Conservation (phyloP, 495 filamentous ascomycete genomes). For the Sordaria brevicollis region DNA sequence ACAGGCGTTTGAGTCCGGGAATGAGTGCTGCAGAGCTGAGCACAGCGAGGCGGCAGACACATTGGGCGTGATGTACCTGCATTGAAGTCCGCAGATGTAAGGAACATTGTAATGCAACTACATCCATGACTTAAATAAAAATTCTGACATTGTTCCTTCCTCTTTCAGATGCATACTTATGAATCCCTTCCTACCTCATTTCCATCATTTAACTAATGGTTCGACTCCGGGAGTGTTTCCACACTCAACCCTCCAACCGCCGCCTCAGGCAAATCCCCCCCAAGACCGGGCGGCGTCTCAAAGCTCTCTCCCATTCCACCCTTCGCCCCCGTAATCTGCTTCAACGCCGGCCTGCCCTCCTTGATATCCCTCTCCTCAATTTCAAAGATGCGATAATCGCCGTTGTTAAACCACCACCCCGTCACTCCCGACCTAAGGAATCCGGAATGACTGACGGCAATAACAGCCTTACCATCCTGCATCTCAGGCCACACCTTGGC, state of each 20-base stretch:
- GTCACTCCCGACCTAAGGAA: constrained; percentile 42
- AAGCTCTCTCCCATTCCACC: constrained; percentile 19
- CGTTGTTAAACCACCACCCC: constrained; percentile 42
- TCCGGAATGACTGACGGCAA: constrained; percentile 50
- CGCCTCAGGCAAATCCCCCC: background rate
- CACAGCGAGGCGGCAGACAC: background rate
- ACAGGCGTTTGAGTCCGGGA: no score
- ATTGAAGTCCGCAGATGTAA: background rate
- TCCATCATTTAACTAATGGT: background rate
- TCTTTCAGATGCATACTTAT: background rate
- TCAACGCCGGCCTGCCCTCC: constrained; percentile 21
- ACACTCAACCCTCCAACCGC: background rate
- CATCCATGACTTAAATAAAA: background rate
- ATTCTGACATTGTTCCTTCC: background rate
- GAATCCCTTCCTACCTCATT: background rate
- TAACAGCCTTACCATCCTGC: constrained; percentile 35
- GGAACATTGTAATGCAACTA: background rate
- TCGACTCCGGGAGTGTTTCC: background rate
- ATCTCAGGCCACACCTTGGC: constrained; percentile 32
- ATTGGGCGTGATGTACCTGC: background rate
- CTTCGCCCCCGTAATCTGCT: constrained; percentile 18
- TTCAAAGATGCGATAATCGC: constrained; percentile 53
- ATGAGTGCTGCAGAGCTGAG: no score
- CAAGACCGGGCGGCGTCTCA: background rate
- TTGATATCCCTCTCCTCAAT: constrained; percentile 28